phyloP scores from a whole-genome alignment of 805 yeast species.

The Torulaspora maleeae region DNA sequence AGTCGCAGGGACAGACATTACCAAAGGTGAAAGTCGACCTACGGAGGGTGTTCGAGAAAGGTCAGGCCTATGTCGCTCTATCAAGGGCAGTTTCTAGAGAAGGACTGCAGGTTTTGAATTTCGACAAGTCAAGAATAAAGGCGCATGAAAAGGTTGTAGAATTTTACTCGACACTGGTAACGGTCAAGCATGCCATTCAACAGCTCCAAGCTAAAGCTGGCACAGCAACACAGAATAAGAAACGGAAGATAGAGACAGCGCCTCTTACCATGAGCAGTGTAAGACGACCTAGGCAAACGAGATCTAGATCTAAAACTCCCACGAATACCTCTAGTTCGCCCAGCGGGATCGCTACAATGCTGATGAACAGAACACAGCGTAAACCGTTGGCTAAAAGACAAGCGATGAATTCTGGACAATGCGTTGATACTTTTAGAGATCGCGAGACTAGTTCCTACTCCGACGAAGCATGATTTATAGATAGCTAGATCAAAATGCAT shows the following conservation, averaged over 20 bases:
- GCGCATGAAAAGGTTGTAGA: constrained; percentile 67
- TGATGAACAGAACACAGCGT: constrained; percentile 9
- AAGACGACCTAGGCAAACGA: constrained; percentile 9
- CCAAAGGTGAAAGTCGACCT: constrained; percentile 75
- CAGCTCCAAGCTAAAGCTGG: constrained; percentile 1
- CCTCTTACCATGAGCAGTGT: constrained; percentile 1
- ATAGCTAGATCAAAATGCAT: background rate
- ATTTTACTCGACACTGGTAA: constrained; percentile 54
- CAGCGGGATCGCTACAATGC: constrained; percentile 17
- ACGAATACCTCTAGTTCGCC: constrained; percentile 5
- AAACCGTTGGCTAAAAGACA: background rate
- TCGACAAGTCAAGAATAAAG: constrained; percentile 55
- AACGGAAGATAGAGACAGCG: constrained; percentile 6
- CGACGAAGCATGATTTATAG: constrained; percentile 2
- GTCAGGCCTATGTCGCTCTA: constrained; percentile 94
- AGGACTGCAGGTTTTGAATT: constrained; percentile 78
- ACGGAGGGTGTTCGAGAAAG: constrained; percentile 72
- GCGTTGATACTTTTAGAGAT: background rate
- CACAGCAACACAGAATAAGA: constrained; percentile 2
- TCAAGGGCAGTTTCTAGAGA: constrained; percentile 82
- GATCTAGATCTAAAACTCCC: constrained; percentile 7
- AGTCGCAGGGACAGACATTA: constrained; percentile 90
- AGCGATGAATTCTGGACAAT: background rate
- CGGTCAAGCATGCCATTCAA: constrained; percentile 31
- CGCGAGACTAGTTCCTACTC: background rate